Base-by-base conservation (phyloP, 441 rosid species). In the Gossypium aridum region DNA sequence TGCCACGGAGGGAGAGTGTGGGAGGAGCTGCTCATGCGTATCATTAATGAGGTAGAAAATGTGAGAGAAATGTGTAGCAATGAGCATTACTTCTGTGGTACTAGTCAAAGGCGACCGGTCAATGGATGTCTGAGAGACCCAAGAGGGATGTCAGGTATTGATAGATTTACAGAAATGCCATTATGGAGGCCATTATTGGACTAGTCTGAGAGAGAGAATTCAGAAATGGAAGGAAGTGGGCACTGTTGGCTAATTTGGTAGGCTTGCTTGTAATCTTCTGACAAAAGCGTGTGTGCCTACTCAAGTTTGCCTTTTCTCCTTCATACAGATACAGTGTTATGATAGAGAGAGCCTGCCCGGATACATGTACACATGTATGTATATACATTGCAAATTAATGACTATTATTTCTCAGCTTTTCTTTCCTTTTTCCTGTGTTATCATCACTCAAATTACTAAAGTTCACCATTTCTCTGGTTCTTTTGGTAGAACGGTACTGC, bases 61-160 rank as follows among this genome's bases (percentile, higher is more conserved):
- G 75, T 70, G 76, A 64, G 16, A 63, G 75, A 68, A 76, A 79
- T 3, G 25, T 34, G 20, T 31, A 9, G 53, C 72, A 80, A 60
- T 61, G 80, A 67, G 9, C 77, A 70, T 76, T 71, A 55, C 78
- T 68, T 80, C 76, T 51, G 69, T 49, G 64, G 75, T 71, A 72
- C 83, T 67, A 77, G 87, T 85, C 86, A 85, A 83, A 80, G 81
- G 80, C 69, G 84, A 83, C 85, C 76, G 60, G 85, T 85, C 87
- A 83, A 83, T 76, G 85, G 79, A 82, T 78, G 81, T 77, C 75
- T 75, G 83, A 60, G 37, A 31, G 37, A 82, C 69, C 83, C 68
- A 73, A 69, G 80, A 47, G 20, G 69, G 54, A 26, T 59, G 57
- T 39, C 22, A 22, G 28, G 37, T 49, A 10, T 14, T 23, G 10